Base-by-base conservation (phyloP, 768 basidiomycete species). In the Lanmaoa pseudosensibilis region DNA sequence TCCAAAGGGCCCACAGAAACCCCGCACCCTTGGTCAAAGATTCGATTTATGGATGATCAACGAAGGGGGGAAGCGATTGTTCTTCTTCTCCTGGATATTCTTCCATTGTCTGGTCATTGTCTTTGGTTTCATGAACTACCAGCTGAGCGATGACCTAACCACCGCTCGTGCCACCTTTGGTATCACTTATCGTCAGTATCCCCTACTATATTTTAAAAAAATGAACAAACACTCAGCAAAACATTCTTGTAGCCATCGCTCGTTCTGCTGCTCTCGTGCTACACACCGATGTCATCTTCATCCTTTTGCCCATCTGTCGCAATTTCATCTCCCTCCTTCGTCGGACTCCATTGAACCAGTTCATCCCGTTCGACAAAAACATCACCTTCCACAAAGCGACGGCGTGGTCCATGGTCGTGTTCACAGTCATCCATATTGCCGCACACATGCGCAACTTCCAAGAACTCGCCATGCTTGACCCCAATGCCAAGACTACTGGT, bases 351-450 rank as follows among this genome's bases (percentile, higher is more conserved):
- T 77, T 98, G 56, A 92, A 91, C 75, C 80, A 83, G 60, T 73
- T 93, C 75, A 90, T 96, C 59, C 93, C 93, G 21, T 96, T 98
- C 69, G 94, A 96, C 79, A 90, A 94, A 78, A 93, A 89, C 69
- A 84, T 97, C 72, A 84, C 85, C 8, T 88, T 97, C 71, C 94
- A 93, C 78, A 94, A 92, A 70, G 85, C 90, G 57, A 90, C 90
- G 4, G 95, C 84, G 8, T 97, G 92, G 92, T 87, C 90, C 32
- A 94, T 98, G 58, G 88, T 94, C 51, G 73, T 84, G 45, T 88
- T 86, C 65, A 82, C 85, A 15, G 69, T 80, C 57, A 82, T 97
- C 15, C 95, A 97, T 73, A 85, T 87, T 58, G 66, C 77, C 38
- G 90, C 93, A 3, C 94, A 95, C 75, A 90, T 92, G 83, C 81